Evolutionary conservation across 169 alveolate species (phyloP).

Genomic region (Prorocentrum cordatum): DNA sequence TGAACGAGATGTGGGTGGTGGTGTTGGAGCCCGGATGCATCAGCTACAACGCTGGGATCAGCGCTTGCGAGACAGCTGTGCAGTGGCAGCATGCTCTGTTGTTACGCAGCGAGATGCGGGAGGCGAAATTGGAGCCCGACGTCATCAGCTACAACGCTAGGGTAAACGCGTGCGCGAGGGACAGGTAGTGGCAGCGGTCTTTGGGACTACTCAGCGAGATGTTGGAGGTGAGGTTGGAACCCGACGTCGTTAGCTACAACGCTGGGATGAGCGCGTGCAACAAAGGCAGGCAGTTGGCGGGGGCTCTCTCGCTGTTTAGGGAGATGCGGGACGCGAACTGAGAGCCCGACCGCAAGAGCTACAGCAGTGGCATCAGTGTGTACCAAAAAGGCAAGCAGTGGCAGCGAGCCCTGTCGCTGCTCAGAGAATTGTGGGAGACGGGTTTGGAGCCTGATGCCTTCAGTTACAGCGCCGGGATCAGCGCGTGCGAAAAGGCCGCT

Average conservation of each 20-base stretch:
- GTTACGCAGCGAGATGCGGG: background rate
- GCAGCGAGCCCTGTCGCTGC: too few species aligned
- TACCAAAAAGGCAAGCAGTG: too few species aligned
- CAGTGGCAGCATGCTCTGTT: background rate
- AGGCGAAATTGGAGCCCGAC: background rate
- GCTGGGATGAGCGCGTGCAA: background rate
- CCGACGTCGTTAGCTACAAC: slow-evolving; percentile 10
- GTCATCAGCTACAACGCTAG: slow-evolving; percentile 5
- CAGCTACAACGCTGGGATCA: slow-evolving; percentile 10
- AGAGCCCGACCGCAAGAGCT: too few species aligned
- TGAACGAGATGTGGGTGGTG: background rate
- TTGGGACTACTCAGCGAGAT: background rate
- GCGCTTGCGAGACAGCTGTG: slow-evolving; percentile 10
- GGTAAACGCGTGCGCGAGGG: background rate
- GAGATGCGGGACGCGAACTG: too few species aligned
- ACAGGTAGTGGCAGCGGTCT: background rate
- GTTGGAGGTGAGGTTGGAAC: background rate
- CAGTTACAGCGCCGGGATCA: too few species aligned
- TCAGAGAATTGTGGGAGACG: too few species aligned
- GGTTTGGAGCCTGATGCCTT: too few species aligned
- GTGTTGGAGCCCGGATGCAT: background rate
- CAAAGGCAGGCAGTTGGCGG: background rate
- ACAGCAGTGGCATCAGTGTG: too few species aligned
- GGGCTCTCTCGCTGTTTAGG: background rate
- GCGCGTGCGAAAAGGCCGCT: too few species aligned